Base-by-base conservation (phyloP, 176 grass and related monocot genomes). In the Carex pumila region DNA sequence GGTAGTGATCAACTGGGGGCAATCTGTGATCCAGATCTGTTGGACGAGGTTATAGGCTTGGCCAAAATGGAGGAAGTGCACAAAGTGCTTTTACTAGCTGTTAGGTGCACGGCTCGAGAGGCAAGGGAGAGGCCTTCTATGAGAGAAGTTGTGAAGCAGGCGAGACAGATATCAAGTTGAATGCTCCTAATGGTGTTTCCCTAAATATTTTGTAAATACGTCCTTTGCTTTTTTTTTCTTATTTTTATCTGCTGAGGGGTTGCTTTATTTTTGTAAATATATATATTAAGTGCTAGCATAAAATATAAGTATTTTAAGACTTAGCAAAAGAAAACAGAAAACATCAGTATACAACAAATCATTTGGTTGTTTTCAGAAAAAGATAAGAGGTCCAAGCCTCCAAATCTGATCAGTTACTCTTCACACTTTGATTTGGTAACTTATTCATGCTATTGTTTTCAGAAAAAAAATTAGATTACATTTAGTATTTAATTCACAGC, bases 111-210 rank as follows among this genome's bases (percentile, higher is more conserved):
- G 0, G 60, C 79, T 3, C 86, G 63, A 65, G 88, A 89, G 60
- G 36, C 86, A 8, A 86, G 79, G 4, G 58, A 67, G 25, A 84
- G 94, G 49, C 94, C 91, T 13, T 22, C 76, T 49, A 97, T 94
- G 94, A 19, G 50, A 67, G 59, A 87, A 37, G 88, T 90, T n/a
- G 91, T 90, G 14, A 97, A 89, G 61, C 88, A 87, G 65, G 68
- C 94, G 71, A 87, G 53, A 31, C n/a, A n/a, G 84, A 86, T 37
- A 64, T 52, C 4, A 73, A 82, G 73, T 85, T 73, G 0, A 87
- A 64, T 49, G 18, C 53, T 12, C 22, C 73, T 63, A 18, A 61
- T 77, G 7, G 25, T 68, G 41, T 19, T 68, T 64, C 17, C 43
- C 32, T 9, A 3, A 15, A 76, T 14, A 32, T 49, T 22, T 32